A percentile compares a stretch with the other conserved stretches of the same genome.
Conservation (phyloP, 2,329 filamentous ascomycete genomes). For the Colletotrichum echinochloae region DNA sequence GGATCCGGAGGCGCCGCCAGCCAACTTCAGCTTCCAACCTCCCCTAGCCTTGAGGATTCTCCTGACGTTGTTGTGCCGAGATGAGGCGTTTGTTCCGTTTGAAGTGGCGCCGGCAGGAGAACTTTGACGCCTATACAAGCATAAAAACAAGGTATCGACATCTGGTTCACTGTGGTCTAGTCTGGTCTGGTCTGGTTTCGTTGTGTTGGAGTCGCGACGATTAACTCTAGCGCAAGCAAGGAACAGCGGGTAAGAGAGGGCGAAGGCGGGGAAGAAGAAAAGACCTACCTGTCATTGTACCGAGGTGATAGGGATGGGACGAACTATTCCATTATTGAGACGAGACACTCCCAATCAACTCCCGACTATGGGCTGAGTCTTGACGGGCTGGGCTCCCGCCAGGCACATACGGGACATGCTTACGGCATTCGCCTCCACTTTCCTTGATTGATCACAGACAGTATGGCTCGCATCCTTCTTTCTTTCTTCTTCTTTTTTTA, state of each 20-base stretch:
- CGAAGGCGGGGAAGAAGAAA: background rate
- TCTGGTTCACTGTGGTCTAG: background rate
- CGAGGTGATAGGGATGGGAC: slow-evolving; percentile 2
- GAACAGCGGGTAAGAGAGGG: slow-evolving; percentile 18
- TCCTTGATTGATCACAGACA: background rate
- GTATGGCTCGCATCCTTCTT: background rate
- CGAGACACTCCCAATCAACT: slow-evolving; percentile 37
- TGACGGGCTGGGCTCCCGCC: slow-evolving; percentile 14
- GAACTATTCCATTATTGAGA: slow-evolving; percentile 21
- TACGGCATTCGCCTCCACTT: background rate
- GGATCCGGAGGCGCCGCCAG: background rate
- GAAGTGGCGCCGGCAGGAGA: background rate
- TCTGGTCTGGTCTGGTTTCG: background rate
- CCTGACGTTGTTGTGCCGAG: background rate
- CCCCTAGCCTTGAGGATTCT: background rate
- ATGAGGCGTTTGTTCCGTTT: background rate
- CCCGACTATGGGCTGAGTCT: slow-evolving; percentile 23
- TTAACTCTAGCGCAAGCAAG: slow-evolving; percentile 10
- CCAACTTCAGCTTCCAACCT: background rate
- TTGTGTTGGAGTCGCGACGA: background rate
- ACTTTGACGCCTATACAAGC: background rate
- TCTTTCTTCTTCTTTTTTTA: too few relatives aligned
- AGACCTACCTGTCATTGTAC: slow-evolving; percentile 7
- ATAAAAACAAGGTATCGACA: background rate
- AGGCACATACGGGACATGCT: background rate